Conservation (phyloP, 2,329 filamentous ascomycete species). For the Xylariaceae sp. region DNA sequence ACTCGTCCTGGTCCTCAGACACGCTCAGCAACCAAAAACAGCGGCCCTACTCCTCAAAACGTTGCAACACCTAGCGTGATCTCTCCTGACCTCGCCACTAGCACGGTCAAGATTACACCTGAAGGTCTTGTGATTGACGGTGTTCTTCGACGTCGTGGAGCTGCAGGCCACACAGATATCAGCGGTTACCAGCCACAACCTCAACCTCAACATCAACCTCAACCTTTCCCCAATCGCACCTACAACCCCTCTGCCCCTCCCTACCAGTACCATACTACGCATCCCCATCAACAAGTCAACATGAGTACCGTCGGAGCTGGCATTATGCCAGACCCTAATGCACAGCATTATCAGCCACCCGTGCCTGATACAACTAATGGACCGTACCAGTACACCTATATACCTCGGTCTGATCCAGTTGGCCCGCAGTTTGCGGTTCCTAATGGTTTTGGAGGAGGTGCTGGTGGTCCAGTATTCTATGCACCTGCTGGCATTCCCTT, state of each 20-base stretch:
- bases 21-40: not conserved
- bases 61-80: not conserved
- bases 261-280: slow-evolving; percentile 19
- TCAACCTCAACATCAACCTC: slow-evolving; percentile 27
- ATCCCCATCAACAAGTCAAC: slow-evolving; percentile 30
- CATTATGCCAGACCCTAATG: slow-evolving; percentile 48
- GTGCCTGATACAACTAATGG: slow-evolving; percentile 65
- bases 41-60: not conserved
- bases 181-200: too few relatives aligned
- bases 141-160: slow-evolving; percentile 20
- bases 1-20: not conserved
- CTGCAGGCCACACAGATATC: slow-evolving; percentile 5
- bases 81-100: not conserved
- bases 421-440: slow-evolving; percentile 42
- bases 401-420: slow-evolving; percentile 57
- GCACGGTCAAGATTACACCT: slow-evolving; percentile 28
- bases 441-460: not conserved
- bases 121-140: slow-evolving; percentile 30
- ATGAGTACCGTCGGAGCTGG: slow-evolving; percentile 53
- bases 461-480: slow-evolving; percentile 8
- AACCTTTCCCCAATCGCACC: slow-evolving; percentile 16
- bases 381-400: slow-evolving; percentile 61
- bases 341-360: slow-evolving; percentile 63
- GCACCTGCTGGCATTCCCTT: slow-evolving; percentile 28
- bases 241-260: slow-evolving; percentile 17